Evolutionary conservation across 495 filamentous ascomycete genomes (phyloP).

Genomic region (Penicillium atrosanguineum): DNA sequence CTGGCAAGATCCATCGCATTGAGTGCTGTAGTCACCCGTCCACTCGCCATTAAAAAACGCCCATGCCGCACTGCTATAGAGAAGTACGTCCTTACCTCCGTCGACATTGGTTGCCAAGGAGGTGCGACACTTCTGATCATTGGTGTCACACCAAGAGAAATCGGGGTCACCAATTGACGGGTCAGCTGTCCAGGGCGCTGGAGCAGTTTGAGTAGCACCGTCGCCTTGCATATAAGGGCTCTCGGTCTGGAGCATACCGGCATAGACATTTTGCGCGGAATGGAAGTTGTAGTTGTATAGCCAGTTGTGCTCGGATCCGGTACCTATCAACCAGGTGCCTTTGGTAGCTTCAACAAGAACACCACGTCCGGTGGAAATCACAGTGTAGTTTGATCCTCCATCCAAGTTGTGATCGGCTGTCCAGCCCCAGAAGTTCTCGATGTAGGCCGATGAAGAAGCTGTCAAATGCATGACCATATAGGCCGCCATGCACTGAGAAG

Average conservation of each 20-base stretch:
- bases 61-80: too few relatives aligned
- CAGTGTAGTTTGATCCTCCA: slow-evolving; percentile 24
- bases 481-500: slow-evolving; percentile 39
- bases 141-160: too few relatives aligned
- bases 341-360: slow-evolving; percentile 46
- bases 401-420: slow-evolving; percentile 56
- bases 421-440: slow-evolving; percentile 64
- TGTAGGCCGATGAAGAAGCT: slow-evolving; percentile 47
- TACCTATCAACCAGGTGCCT: slow-evolving; percentile 42
- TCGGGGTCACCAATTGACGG: too few relatives aligned
- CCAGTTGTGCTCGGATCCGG: slow-evolving; percentile 45
- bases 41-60: too few relatives aligned
- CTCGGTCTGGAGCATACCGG: slow-evolving; percentile 45
- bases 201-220: too few relatives aligned
- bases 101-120: too few relatives aligned
- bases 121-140: too few relatives aligned
- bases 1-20: too few relatives aligned
- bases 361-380: slow-evolving; percentile 52
- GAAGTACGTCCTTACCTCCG: too few relatives aligned
- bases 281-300: slow-evolving; percentile 52
- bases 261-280: slow-evolving; percentile 46
- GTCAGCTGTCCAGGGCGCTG: too few relatives aligned
- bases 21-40: too few relatives aligned
- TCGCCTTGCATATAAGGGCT: slow-evolving; percentile 45
- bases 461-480: slow-evolving; percentile 54